Evolutionary conservation across 257 asterid genomes (phyloP).

Genomic region (Hygrophila difformis): DNA sequence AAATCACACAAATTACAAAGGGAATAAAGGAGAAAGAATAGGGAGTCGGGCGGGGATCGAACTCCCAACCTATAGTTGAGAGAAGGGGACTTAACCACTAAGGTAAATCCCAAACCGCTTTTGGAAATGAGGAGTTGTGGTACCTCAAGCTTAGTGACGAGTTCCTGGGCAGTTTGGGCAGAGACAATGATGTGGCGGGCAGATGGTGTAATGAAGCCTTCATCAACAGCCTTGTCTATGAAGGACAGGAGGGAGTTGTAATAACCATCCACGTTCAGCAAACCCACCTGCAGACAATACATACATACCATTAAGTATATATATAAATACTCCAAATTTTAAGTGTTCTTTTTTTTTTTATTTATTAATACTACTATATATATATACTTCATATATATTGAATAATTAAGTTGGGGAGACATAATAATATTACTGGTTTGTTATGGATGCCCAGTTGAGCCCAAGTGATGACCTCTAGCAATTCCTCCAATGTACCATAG

Average conservation of each 20-base stretch:
- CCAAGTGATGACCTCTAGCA: constrained; percentile 67
- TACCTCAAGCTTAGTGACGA: constrained; percentile 73
- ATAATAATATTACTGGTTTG: constrained; percentile 34
- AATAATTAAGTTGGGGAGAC: neutral
- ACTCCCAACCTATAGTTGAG: too few relatives aligned
- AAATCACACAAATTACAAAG: too few relatives aligned
- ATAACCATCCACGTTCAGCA: constrained; percentile 72
- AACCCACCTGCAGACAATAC: constrained; percentile 42
- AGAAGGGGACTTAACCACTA: too few relatives aligned
- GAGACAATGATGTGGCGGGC: constrained; percentile 78
- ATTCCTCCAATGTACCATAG: constrained; percentile 62
- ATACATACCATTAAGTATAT: neutral
- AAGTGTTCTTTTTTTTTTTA: too few relatives aligned
- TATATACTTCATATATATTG: too few relatives aligned
- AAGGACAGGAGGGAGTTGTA: constrained; percentile 60
- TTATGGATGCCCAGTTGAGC: constrained; percentile 68
- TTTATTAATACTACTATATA: too few relatives aligned
- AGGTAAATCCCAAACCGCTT: too few relatives aligned
- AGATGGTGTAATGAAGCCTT: constrained; percentile 54
- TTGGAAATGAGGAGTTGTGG: neutral
- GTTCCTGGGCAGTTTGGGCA: constrained; percentile 71
- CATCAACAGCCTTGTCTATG: constrained; percentile 78
- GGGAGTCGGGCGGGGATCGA: too few relatives aligned
- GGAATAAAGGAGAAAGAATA: too few relatives aligned
- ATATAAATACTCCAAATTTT: neutral